Base-by-base conservation (phyloP, 257 asterid genomes). In the Lithospermum erythrorhizon region DNA sequence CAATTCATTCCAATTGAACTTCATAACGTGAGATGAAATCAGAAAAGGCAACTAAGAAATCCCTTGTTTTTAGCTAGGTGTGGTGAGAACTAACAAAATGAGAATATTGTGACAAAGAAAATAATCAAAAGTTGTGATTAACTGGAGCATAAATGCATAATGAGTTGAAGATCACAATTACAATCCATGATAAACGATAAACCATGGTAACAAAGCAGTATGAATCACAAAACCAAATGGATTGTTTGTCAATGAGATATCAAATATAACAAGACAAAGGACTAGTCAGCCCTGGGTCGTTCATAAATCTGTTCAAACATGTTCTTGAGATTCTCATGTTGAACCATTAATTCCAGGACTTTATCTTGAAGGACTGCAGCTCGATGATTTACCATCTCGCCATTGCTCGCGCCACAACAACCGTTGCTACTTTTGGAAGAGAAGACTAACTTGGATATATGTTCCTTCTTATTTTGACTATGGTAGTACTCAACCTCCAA, bases 311-410 rank as follows among this genome's bases (percentile, higher is more conserved):
- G 64, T 70, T 81, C 81, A 69, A 90, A 66, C 57, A 76, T 72
- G 53, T 66, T 49, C 0, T 64, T 24, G 32, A 73, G 57, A 15
- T 57, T 63, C 23, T 59, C 56, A 27, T 71, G 65, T 7, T 65
- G 64, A n/a, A 81, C 75, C 82, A 90, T 85, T 24, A 72, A 64
- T 18, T 83, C 90, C 75, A 90, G 55, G 64, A 87, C 61, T 5
- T 52, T 57, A 53, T 87, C 96, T 25, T 76, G 79, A 3, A 59
- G 54, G 18, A 68, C 79, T 27, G 21, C 35, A 9, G 53, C 6
- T 1, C 70, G 62, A 30, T 72, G 62, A 30, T 25, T 21, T n/a
- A 59, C 53, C 1, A n/a, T 1, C 61, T 56, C 51, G 30, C 59
- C 8, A 32, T 62, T 9, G 25, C 30, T 2, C 11, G 37, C 45